A percentile compares a stretch with the other conserved stretches of the same genome.
These are phyloP conservation scores for Fusarium abutilonis DNA, from an alignment of 2,329 filamentous ascomycete genomes.

Conservation along the genomic window DNA sequence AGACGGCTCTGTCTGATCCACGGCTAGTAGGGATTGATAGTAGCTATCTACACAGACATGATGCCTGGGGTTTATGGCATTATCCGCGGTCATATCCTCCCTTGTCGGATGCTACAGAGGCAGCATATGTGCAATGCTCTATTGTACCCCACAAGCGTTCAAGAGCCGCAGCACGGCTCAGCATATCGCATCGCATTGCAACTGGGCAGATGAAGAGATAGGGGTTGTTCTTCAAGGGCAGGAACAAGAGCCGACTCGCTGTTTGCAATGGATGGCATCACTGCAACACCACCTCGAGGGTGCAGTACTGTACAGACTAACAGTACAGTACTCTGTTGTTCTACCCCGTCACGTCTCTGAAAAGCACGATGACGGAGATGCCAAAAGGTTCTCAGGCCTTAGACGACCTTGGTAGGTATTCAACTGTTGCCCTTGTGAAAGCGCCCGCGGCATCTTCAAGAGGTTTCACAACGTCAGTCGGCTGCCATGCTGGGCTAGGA, in stretches of 20 bases:
- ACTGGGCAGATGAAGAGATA: conserved; percentile 34
- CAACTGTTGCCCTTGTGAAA: conserved; percentile 25
- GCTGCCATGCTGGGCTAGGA: conserved; percentile 31
- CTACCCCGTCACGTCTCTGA: conserved; percentile 33
- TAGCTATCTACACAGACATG: not conserved
- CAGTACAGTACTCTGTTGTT: conserved; percentile 20
- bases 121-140: conserved; percentile 31
- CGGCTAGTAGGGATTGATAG: conserved; percentile 15
- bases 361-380: conserved; percentile 44
- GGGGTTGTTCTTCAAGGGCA: conserved; percentile 4
- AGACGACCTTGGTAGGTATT: conserved; percentile 13
- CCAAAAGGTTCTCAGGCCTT: conserved; percentile 36
- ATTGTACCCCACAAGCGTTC: conserved; percentile 20
- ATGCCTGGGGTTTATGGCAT: conserved; percentile 14
- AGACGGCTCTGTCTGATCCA: conserved; percentile 29
- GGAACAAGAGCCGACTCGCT: conserved; percentile 29
- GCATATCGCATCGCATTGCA: not conserved
- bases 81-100: conserved; percentile 29
- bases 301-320: not conserved
- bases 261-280: conserved; percentile 45
- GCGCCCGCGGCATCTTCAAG: conserved; percentile 36
- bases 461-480: conserved; percentile 44
- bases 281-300: conserved; percentile 40
- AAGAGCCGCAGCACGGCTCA: conserved; percentile 24
- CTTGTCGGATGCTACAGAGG: conserved; percentile 27